A percentile compares a stretch with the other conserved stretches of the same genome.
phyloP scores from a whole-genome alignment of 2,329 filamentous ascomycete species.

The Verticillium nubilum region DNA sequence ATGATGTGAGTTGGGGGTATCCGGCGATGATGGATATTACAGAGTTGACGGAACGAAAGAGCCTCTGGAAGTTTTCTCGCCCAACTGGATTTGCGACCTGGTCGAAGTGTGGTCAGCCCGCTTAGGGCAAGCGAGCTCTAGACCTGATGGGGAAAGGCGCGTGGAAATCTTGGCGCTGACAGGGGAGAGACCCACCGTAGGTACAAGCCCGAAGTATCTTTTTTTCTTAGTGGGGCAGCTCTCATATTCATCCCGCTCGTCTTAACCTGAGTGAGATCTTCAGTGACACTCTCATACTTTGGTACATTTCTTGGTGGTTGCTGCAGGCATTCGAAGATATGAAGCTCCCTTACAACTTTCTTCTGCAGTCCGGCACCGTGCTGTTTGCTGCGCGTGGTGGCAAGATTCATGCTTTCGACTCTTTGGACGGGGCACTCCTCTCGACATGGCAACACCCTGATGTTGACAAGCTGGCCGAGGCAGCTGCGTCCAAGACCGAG shows the following conservation, averaged over 20 bases:
- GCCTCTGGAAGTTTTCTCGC: slow-evolving; percentile 6
- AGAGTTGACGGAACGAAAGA: slow-evolving; percentile 10
- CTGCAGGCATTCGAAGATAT: slow-evolving; percentile 20
- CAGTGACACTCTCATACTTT: background rate
- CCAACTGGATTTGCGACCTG: background rate
- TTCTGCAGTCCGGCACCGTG: slow-evolving; percentile 48
- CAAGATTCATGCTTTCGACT: slow-evolving; percentile 62
- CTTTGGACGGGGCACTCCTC: slow-evolving; percentile 51
- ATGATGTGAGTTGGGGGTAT: background rate
- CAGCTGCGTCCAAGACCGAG: slow-evolving; percentile 17
- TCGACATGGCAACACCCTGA: slow-evolving; percentile 56
- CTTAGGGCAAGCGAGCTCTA: slow-evolving; percentile 33
- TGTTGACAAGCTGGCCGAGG: slow-evolving; percentile 22
- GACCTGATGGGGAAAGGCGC: slow-evolving; percentile 11
- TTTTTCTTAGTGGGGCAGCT: slow-evolving; percentile 17
- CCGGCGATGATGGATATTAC: background rate
- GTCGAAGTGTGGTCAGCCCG: slow-evolving; percentile 1
- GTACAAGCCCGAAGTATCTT: slow-evolving; percentile 23
- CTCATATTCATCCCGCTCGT: background rate
- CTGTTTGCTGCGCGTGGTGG: slow-evolving; percentile 72
- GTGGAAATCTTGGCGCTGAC: slow-evolving; percentile 7
- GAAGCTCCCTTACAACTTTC: slow-evolving; percentile 59
- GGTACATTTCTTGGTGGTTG: background rate
- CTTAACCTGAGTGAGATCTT: background rate
- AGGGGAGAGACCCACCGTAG: background rate